A percentile compares a stretch with the other conserved stretches of the same genome.
These are phyloP conservation scores for Xylaria palmicola DNA, from an alignment of 495 filamentous ascomycete species.

Conservation along the genomic window DNA sequence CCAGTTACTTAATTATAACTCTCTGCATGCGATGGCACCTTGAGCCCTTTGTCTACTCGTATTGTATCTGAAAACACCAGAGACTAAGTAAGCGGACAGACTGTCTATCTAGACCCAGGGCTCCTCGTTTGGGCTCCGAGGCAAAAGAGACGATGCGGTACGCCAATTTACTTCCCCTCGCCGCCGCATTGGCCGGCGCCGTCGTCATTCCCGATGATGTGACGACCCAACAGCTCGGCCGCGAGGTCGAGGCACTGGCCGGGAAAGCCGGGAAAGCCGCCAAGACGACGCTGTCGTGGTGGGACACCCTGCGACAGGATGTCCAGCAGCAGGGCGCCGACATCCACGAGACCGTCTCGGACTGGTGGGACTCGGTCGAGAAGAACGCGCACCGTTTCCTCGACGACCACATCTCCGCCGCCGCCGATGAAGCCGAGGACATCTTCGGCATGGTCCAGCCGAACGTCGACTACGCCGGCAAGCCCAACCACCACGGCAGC, in stretches of 20 bases:
- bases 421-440: conserved; percentile 10
- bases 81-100: neutral
- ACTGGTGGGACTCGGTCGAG: conserved; percentile 19
- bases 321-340: conserved; percentile 35
- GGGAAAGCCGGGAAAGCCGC: conserved; percentile 26
- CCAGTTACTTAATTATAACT: no score
- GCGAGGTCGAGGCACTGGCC: conserved; percentile 20
- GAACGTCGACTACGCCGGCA: conserved; percentile 2
- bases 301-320: conserved; percentile 5
- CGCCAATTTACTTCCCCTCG: conserved; percentile 51
- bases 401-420: conserved; percentile 21
- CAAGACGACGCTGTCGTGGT: conserved; percentile 17
- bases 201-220: conserved; percentile 60
- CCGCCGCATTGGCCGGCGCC: conserved; percentile 51
- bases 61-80: neutral
- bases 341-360: conserved; percentile 26
- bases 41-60: neutral
- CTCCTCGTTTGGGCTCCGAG: neutral
- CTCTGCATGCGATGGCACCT: neutral
- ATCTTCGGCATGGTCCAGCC: neutral
- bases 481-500: conserved; percentile 31
- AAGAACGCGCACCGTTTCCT: conserved; percentile 5
- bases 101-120: no score
- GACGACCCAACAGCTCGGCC: conserved; percentile 35
- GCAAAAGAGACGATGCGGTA: conserved; percentile 35